phyloP scores from a whole-genome alignment of 1,284 basidiomycete species.

The Tranzscheliella williamsii region DNA sequence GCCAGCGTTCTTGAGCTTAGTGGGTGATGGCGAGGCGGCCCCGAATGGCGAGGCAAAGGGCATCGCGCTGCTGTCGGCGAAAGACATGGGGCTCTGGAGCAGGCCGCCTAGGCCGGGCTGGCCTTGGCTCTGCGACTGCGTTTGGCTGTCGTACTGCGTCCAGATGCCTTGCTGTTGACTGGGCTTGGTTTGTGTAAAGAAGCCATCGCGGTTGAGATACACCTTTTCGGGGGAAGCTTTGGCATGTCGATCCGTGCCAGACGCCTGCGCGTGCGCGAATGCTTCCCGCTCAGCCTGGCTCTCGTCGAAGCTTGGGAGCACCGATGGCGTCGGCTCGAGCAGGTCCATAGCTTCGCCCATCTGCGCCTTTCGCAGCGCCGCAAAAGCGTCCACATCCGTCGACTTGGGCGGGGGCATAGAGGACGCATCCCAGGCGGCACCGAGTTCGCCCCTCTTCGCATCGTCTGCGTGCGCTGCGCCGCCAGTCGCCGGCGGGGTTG shows the following conservation, averaged over 20 bases:
- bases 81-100: too few species aligned
- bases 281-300: slow-evolving; percentile 37
- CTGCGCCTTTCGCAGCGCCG: slow-evolving; percentile 46
- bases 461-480: neutral
- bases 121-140: slow-evolving; percentile 16
- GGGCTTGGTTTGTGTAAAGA: slow-evolving; percentile 57
- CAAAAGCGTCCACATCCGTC: slow-evolving; percentile 47
- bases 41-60: too few species aligned
- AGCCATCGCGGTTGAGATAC: slow-evolving; percentile 56
- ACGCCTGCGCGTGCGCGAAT: slow-evolving; percentile 17
- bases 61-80: too few species aligned
- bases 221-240: slow-evolving; percentile 15
- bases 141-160: slow-evolving; percentile 24
- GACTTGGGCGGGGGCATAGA: slow-evolving; percentile 50
- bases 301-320: slow-evolving; percentile 45
- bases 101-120: too few species aligned
- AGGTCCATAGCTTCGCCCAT: slow-evolving; percentile 36
- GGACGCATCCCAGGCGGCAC: slow-evolving; percentile 20
- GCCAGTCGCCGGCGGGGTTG: slow-evolving; percentile 12
- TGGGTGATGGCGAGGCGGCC: too few species aligned
- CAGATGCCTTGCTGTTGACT: slow-evolving; percentile 12
- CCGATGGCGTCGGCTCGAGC: slow-evolving; percentile 36
- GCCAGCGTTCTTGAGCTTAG: too few species aligned
- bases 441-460: neutral
- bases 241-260: slow-evolving; percentile 1